Base-by-base conservation (phyloP, 2,329 filamentous ascomycete species). In the Mycosphaerelloides madeirae region DNA sequence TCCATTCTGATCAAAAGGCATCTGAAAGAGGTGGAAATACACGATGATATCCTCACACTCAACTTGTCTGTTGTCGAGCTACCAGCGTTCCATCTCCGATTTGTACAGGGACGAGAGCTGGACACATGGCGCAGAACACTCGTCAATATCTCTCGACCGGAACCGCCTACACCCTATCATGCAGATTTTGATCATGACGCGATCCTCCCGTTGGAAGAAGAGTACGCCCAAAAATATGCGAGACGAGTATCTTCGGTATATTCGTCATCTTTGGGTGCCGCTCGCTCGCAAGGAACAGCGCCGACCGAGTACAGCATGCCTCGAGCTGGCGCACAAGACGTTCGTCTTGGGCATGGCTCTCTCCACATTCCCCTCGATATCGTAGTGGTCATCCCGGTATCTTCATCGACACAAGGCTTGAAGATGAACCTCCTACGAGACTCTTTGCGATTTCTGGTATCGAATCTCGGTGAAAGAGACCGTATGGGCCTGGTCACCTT, bases 1-100 rank as follows among this genome's bases (percentile, higher is more conserved):
- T 97, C 93, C 0, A 98, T 98, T 55, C 74, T 98, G 50, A 97
- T 98, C 68, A 96, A 95, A 73, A 96, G 95, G 72, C 93, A 98
- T 64, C 76, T 98, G 33, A 94, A 93, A 62, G 86, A 93, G 55
- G 88, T 97, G 14, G 89, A 96, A 48, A 70, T 74, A 13, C 90
- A 95, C 56, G 87, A 94, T 54, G 84, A 88, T 39, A 76, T 96
- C 46, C 74, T 98, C 41, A 95, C 93, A 0, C 75, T 98, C 29
- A 94, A 85, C 60, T 77, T 98, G 12, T 95, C 91, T 0, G 93
- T 98, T 22, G 79, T 81, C 31, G 93, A 98, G 66, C 76, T 98
- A 13, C 93, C 93, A 0, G 87, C 89, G 52, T 98, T 98, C 68
- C 91, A 95, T 64, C 80, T 98, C 8, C 83, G 86, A 46, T 98